Evolutionary conservation across 768 basidiomycete genomes (phyloP), one percentile per base, ranked within the genome.

Genomic region (Termitomyces titanicus): DNA sequence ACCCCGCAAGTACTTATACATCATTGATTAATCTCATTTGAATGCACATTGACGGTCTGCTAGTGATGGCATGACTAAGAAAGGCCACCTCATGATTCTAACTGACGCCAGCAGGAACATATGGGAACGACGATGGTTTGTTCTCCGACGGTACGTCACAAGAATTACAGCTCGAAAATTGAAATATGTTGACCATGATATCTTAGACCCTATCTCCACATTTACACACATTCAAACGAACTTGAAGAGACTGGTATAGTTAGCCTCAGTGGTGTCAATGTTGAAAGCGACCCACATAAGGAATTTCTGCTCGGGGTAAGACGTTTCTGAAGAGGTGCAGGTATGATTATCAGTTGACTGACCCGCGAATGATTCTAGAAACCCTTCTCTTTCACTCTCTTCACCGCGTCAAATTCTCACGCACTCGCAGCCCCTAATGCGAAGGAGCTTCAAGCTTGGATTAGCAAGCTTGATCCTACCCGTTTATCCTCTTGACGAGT

Each of bases 361-460:
- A 59, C 47, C 40, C 29, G 53, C 45, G 35, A 47, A 29, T 35
- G 2, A 50, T 29, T 34, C 5, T 40, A 94, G 94, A 91, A 87
- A 79, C 84, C 79, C 33, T 88, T 85, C 69, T 88, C 87, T 13
- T 95, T 97, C 71, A 94, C 92, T 12, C 79, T 97, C 31, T 96
- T 95, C 71, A 94, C 94, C 2, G 79, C 91, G 12, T 90, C 91
- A 8, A 96, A 97, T 69, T 94, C 94, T 24, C 88, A 94, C 72
- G 92, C 91, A 35, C 79, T 97, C 10, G 87, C 90, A 9, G 92
- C 94, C 33, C 82, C 87, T 3, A 91, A 78, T 64, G 71, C 77
- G 55, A 95, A 91, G 74, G 94, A 97, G 64, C 77, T 93, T 55
- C 84, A 84, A 56, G 81, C 85, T 66, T 97, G 94, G 94, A 86